Conservation (phyloP, 1,284 basidiomycete species). For the Malassezia sympodialis region DNA sequence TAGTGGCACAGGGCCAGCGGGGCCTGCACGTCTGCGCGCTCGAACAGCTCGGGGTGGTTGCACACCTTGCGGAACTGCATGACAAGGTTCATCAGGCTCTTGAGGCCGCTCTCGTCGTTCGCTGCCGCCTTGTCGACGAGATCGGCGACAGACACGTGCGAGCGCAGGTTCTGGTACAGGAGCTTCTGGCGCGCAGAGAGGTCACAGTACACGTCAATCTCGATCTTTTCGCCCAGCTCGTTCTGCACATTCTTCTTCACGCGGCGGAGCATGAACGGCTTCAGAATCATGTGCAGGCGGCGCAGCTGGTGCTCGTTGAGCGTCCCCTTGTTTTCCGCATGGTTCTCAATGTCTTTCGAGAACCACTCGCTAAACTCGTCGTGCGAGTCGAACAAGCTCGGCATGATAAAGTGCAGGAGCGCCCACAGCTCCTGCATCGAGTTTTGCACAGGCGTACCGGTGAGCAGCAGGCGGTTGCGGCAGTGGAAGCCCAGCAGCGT, state of each 20-base stretch:
- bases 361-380: slow-evolving; percentile 99
- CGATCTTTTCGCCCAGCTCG: slow-evolving; percentile 99
- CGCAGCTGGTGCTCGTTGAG: slow-evolving; percentile 92
- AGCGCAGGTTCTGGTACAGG: slow-evolving; percentile 80
- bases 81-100: slow-evolving; percentile 94
- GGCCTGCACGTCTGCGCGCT: slow-evolving; percentile 87
- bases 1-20: slow-evolving; percentile 81
- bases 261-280: slow-evolving; percentile 96
- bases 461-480: slow-evolving; percentile 84
- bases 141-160: slow-evolving; percentile 89
- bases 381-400: slow-evolving; percentile 94
- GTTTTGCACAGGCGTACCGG: slow-evolving; percentile 97
- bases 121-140: slow-evolving; percentile 83
- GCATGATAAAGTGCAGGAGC: slow-evolving; percentile 98
- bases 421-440: slow-evolving; percentile 99
- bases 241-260: slow-evolving; percentile 99
- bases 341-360: slow-evolving; percentile 94
- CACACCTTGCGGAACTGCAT: slow-evolving; percentile 99
- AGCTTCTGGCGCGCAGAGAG: slow-evolving; percentile 83
- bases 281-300: slow-evolving; percentile 94
- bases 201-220: slow-evolving; percentile 90
- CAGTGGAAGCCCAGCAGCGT: slow-evolving; percentile 91
- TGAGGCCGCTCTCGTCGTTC: slow-evolving; percentile 74
- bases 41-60: slow-evolving; percentile 97
- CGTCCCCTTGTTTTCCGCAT: slow-evolving; percentile 65